Evolutionary conservation across 148 eudicot genomes (phyloP), one percentile per base, ranked within the genome.

Genomic region (Pouteria glomerata): DNA sequence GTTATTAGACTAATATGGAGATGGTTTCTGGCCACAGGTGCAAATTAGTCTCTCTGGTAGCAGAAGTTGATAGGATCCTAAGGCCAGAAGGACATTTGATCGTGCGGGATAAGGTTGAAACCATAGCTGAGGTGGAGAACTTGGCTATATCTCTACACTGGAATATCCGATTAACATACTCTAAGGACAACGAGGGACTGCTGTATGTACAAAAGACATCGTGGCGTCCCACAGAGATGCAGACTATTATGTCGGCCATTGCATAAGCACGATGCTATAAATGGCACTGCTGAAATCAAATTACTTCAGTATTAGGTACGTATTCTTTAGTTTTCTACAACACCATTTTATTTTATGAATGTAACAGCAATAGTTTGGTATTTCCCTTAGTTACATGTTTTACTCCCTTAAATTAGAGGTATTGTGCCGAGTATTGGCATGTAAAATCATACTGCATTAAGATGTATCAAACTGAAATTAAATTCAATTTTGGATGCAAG

Each of bases 51-150:
- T 82, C 77, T 18, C 62, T 84, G 73, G 80, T 84, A n/a, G 89
- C 78, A 14, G 92, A 88, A 77, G 85, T 75, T 65, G 92, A 88
- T 53, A 78, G 89, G 58, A 88, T 85, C 67, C 69, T 85, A 52
- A 78, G 89, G 74, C 92, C 89, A 8, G 87, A 84, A 63, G 92
- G 92, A 27, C 85, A 80, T 77, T 72, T 88, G 11, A 83, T 88
- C 19, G 80, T 88, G 34, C 92, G 89, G 0, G 92, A 88, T 57
- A 58, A 73, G 0, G 82, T 85, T 27, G 89, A 88, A 68, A 80
- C 79, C 44, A 80, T 84, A 8, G 79, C 73, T 29, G 86, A 85
- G 82, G 65, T 85, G 11, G 85, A 88, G 67, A 62, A 73, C 68
- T 76, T 77, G 78, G 70, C 84, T 27, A 85, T 72, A 74, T 81